Evolutionary conservation across 2,329 filamentous ascomycete genomes (phyloP).

Genomic region (Beauveria sp.): DNA sequence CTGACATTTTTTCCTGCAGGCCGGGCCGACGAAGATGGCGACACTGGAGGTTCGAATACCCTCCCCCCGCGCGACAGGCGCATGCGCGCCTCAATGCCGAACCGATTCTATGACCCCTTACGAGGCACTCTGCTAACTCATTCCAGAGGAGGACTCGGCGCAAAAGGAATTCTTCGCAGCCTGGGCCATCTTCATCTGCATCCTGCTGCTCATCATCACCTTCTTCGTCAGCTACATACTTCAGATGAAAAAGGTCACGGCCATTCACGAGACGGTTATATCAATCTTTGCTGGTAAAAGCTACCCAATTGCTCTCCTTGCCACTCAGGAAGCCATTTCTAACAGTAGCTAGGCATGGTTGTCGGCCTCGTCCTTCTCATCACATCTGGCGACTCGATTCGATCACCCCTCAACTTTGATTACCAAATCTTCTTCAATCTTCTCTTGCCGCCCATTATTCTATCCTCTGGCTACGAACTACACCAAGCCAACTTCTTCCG

Average conservation of each 20-base stretch:
- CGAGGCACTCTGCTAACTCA: not conserved
- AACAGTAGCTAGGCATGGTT: conserved; percentile 69
- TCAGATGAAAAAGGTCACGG: conserved; percentile 93
- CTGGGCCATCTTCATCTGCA: conserved; percentile 95
- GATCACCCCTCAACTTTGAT: conserved; percentile 89
- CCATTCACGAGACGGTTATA: conserved; percentile 94
- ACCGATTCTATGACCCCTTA: not conserved
- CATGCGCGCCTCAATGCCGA: not conserved
- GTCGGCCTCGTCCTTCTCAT: conserved; percentile 84
- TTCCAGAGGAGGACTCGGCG: conserved; percentile 64
- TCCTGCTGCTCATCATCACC: conserved; percentile 84
- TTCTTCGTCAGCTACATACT: conserved; percentile 97
- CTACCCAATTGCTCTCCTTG: not conserved
- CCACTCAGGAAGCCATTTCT: not conserved
- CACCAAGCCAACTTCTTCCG: conserved; percentile 99
- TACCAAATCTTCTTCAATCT: conserved; percentile 99
- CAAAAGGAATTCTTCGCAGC: conserved; percentile 93
- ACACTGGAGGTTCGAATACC: conserved; percentile 5
- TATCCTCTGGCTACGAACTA: conserved; percentile 92
- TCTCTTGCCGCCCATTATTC: conserved; percentile 93
- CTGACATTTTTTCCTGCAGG: conserved; percentile 5
- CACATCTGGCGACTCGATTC: conserved; percentile 72
- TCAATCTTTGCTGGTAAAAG: conserved; percentile 85
- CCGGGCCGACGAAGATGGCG: conserved; percentile 8
- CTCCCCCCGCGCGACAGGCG: not conserved